Base-by-base conservation (phyloP, 768 basidiomycete species). In the Thelephora aurantiotincta region DNA sequence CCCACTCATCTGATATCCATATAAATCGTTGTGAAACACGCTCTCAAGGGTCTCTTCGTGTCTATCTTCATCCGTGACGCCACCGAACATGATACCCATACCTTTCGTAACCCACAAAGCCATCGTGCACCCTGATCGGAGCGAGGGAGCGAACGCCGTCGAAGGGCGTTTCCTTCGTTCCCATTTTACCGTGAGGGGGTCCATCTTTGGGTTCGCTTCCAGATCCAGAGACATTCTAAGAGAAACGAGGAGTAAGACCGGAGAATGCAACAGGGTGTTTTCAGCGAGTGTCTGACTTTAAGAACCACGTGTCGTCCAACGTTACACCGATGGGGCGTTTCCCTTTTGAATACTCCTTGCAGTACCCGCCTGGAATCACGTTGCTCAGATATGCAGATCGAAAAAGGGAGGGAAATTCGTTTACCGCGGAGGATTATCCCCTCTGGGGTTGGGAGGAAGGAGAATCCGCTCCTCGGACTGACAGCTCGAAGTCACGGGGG, bases 21-120 rank as follows among this genome's bases (percentile, higher is more conserved):
- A 88, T 86, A 93, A 52, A 55, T 93, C 90, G 51, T 91, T 89
- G 70, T 83, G 85, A 60, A 94, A 94, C 1, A 80, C 70, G 51
- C 84, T 89, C 49, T 89, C 82, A 52, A 96, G 59, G 2, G 73
- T 77, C 56, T 96, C 92, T 60, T 94, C 92, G 34, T 74, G 73
- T 16, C 70, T 78, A 54, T 94, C 91, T 51, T 90, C 85, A 51
- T 96, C 91, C 3, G 78, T 82, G 0, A 94, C 91, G 2, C 81
- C 91, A 11, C 91, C 91, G 57, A 93, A 96, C 44, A 91, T 60
- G 2, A 96, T 66, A 1, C 90, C 88, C 48, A 75, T 79, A 20
- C 65, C 68, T 54, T 78, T 82, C 18, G 72, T 62, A 0, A 60
- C 46, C 91, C 91, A 94, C 0, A 82, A 63, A 0, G 84, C 68